Conservation (phyloP, 768 basidiomycete species). For the Podaxis sp. region DNA sequence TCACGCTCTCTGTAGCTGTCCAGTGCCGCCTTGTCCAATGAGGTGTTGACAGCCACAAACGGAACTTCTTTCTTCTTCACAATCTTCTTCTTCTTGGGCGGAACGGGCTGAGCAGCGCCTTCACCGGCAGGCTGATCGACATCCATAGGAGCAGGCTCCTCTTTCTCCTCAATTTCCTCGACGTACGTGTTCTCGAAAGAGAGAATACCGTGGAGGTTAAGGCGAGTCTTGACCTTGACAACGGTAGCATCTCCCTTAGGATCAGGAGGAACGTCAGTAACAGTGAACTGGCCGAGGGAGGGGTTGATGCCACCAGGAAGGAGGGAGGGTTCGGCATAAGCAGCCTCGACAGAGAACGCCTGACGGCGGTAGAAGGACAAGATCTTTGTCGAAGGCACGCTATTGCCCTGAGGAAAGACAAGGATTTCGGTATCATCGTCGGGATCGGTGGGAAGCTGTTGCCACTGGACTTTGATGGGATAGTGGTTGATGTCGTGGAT, state of each 20-base stretch:
- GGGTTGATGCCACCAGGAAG: slow-evolving; percentile 85
- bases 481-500: slow-evolving; percentile 84
- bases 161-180: slow-evolving; percentile 80
- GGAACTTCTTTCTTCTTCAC: slow-evolving; percentile 83
- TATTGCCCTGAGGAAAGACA: slow-evolving; percentile 86
- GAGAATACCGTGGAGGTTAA: slow-evolving; percentile 85
- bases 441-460: slow-evolving; percentile 65
- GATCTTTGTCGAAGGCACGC: slow-evolving; percentile 91
- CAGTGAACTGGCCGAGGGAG: slow-evolving; percentile 79
- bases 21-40: slow-evolving; percentile 62
- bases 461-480: slow-evolving; percentile 92
- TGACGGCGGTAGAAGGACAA: slow-evolving; percentile 92
- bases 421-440: slow-evolving; percentile 91
- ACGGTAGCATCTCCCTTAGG: slow-evolving; percentile 71
- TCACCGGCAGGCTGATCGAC: slow-evolving; percentile 48
- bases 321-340: slow-evolving; percentile 68
- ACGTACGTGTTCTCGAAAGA: slow-evolving; percentile 86
- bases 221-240: slow-evolving; percentile 88
- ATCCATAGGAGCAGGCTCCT: slow-evolving; percentile 70
- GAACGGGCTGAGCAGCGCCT: slow-evolving; percentile 30
- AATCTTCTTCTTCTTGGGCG: slow-evolving; percentile 84
- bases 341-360: slow-evolving; percentile 84
- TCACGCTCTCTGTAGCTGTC: slow-evolving; percentile 79
- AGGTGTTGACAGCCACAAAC: slow-evolving; percentile 63
- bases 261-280: slow-evolving; percentile 74